Evolutionary conservation across 2,329 filamentous ascomycete species (phyloP).

Genomic region (Neofusicoccum sp.): DNA sequence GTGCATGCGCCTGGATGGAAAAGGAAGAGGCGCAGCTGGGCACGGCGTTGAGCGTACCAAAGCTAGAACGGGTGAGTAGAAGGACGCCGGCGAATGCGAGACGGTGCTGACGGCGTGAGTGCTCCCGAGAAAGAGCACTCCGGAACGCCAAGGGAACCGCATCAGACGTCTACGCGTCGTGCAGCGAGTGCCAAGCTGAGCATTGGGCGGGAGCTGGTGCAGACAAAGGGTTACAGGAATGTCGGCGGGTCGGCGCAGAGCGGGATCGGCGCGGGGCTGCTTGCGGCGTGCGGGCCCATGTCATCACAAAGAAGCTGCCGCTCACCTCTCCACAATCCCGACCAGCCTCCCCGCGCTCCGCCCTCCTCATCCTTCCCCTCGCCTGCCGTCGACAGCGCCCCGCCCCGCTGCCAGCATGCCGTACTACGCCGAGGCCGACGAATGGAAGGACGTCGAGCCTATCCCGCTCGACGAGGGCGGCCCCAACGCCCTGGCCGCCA

Average conservation of each 20-base stretch:
- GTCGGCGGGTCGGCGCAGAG: neutral
- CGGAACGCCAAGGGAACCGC: too few species aligned
- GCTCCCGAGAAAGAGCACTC: too few species aligned
- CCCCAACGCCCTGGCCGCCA: slow-evolving; percentile 77
- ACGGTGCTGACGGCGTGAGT: neutral
- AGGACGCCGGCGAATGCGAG: too few species aligned
- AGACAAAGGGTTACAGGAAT: neutral
- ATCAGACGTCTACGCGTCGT: too few species aligned
- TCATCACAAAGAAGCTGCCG: slow-evolving; percentile 2
- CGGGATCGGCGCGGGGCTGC: slow-evolving; percentile 1
- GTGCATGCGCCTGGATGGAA: too few species aligned
- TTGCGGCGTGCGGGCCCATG: slow-evolving; percentile 3
- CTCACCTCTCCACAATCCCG: too few species aligned
- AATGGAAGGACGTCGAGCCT: slow-evolving; percentile 82
- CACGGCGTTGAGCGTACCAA: neutral
- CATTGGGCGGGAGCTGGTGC: neutral
- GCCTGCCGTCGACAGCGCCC: neutral
- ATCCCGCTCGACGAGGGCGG: slow-evolving; percentile 82
- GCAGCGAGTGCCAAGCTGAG: neutral
- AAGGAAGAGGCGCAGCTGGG: neutral
- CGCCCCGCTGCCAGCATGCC: slow-evolving; percentile 30
- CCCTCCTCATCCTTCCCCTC: neutral
- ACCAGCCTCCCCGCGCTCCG: neutral
- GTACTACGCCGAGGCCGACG: slow-evolving; percentile 66
- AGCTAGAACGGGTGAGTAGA: too few species aligned